These are phyloP conservation scores for Aspergillus felis DNA, from an alignment of 2,329 filamentous ascomycete genomes.

Conservation along the genomic window DNA sequence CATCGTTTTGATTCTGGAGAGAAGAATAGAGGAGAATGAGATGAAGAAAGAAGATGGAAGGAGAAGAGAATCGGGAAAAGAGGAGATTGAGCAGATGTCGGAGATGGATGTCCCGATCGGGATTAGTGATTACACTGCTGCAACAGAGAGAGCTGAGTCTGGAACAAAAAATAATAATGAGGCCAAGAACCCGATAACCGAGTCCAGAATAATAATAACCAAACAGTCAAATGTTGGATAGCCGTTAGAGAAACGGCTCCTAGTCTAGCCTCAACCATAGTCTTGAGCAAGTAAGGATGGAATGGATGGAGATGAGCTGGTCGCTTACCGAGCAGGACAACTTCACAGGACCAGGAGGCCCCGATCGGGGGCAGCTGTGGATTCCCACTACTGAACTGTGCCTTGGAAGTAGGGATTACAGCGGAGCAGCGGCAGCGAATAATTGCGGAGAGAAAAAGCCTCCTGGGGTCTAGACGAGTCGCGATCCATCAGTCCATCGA, in stretches of 20 bases:
- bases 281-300: too few species aligned
- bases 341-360: too few species aligned
- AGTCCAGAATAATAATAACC: too few species aligned
- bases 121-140: not conserved
- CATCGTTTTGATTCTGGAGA: not conserved
- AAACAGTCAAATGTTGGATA: too few species aligned
- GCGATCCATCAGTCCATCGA: not conserved
- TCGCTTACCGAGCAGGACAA: too few species aligned
- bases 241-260: too few species aligned
- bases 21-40: not conserved
- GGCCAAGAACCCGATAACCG: too few species aligned
- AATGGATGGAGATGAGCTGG: too few species aligned
- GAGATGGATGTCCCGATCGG: not conserved
- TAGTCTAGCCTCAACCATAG: too few species aligned
- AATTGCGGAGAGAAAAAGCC: not conserved
- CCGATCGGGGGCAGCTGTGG: not conserved
- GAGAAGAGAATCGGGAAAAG: not conserved
- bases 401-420: not conserved
- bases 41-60: not conserved
- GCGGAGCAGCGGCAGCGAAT: not conserved
- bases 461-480: not conserved
- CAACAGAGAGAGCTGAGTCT: not conserved
- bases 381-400: not conserved
- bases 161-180: not conserved
- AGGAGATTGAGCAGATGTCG: not conserved